Base-by-base conservation (phyloP, 78 protist species). In the Dictyostelium brefeldianum region DNA sequence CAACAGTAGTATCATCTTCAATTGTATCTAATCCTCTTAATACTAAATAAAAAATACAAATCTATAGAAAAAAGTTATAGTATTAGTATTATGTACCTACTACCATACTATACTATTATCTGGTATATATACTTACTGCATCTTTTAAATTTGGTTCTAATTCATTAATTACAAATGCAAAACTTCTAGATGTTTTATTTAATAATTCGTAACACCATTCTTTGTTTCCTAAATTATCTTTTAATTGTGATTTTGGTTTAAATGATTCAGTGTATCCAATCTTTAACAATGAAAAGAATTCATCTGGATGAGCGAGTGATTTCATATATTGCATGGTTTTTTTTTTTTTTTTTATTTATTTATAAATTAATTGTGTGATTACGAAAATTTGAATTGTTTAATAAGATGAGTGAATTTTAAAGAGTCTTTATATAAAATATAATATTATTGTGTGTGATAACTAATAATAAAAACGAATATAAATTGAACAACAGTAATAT, bases 1-100 rank as follows among this genome's bases (percentile, higher is more conserved):
- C 57, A 4, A 97, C 79, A 29, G 95, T 84, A 81, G 95, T 97
- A 82, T 98, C 99, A 64, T 97, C 99, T 95, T 97, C 99, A 22
- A 98, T 91, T 3, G 99, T 97, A 89, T 98, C 99, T 56, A 98
- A 94, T 17, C 97, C 99, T 17, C 99, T 90, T 79, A 98, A 93
- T 41, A 98, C 99, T 41, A 98, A 91, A 80, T 98, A 98, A 78
- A 98, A 98, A 25, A 98, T 62, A 83, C 98, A 97, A 57, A 97
- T 73, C 89, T 95, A 31, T 15, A 46, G n/a, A n/a, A n/a, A n/a
- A n/a, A n/a, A n/a, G n/a, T 7, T 51, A 10, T 51, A 10, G 56
- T 7, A 10, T 51, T 7, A 10, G 7, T 51, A 51, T 51, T 51
- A 51, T 51, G 10, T 12, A 51, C 7, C 7, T 51, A 51, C 10